Percentiles rank a stretch among this genome's conserved stretches.
Evolutionary conservation across 495 filamentous ascomycete genomes (phyloP).

Genomic region (Sporormia fimetaria): DNA sequence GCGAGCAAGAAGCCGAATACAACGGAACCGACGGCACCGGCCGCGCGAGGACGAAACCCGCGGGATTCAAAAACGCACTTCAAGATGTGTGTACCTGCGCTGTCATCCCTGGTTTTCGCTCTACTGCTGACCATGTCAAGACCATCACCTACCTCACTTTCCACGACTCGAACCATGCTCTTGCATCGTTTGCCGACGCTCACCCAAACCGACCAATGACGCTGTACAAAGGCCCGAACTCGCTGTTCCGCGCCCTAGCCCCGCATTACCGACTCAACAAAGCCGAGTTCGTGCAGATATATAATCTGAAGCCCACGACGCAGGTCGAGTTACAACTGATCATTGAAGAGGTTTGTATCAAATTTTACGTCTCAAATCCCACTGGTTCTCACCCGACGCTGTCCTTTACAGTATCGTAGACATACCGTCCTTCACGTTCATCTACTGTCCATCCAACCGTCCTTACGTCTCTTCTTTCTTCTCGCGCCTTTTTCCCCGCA

Average conservation of each 20-base stretch:
- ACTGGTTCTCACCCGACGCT: no score
- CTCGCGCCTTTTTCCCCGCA: not conserved
- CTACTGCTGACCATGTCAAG: not conserved
- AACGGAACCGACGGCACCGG: conserved; percentile 8
- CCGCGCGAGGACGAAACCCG: conserved; percentile 5
- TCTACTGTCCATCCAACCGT: no score
- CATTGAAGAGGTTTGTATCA: conserved; percentile 16
- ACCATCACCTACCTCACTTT: conserved; percentile 11
- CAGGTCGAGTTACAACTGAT: conserved; percentile 9
- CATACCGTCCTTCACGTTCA: no score
- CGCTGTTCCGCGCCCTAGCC: conserved; percentile 12
- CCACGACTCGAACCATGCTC: not conserved
- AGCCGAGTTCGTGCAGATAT: conserved; percentile 20
- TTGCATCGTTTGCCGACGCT: not conserved
- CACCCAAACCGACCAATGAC: conserved; percentile 12
- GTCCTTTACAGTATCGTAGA: no score
- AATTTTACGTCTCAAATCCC: no score
- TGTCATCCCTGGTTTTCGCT: not conserved
- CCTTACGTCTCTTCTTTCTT: no score
- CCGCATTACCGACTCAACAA: conserved; percentile 19
- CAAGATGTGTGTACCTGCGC: conserved; percentile 9
- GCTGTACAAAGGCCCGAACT: conserved; percentile 14
- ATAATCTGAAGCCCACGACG: conserved; percentile 14
- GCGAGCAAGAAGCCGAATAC: conserved; percentile 15
- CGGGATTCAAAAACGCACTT: conserved; percentile 6